phyloP scores from a whole-genome alignment of 495 filamentous ascomycete genomes.

The Neurospora hispaniola region DNA sequence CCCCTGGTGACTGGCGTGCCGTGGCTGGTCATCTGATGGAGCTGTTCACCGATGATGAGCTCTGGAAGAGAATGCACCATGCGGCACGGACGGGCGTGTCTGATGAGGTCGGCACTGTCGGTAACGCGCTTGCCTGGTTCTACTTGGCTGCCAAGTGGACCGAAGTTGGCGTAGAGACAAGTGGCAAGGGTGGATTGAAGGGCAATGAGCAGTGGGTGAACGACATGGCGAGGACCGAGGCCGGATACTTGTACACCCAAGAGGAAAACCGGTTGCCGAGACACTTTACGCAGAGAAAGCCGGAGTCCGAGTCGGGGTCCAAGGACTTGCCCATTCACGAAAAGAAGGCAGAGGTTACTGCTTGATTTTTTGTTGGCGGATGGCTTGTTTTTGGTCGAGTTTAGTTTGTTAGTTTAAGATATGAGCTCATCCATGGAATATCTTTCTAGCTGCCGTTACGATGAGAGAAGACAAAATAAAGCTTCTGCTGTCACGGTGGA shows the following conservation, averaged over 20 bases:
- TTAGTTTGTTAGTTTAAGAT: neutral
- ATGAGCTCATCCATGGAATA: neutral
- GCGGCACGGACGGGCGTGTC: slow-evolving; percentile 56
- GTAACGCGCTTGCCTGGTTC: slow-evolving; percentile 68
- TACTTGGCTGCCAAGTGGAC: slow-evolving; percentile 58
- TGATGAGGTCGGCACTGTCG: slow-evolving; percentile 77
- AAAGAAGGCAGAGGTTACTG: neutral
- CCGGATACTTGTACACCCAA: slow-evolving; percentile 45
- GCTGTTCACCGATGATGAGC: slow-evolving; percentile 54
- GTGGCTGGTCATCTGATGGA: slow-evolving; percentile 62
- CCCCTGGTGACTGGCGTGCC: slow-evolving; percentile 58
- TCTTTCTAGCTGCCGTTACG: neutral
- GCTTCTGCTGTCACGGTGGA: neutral
- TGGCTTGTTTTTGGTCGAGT: neutral
- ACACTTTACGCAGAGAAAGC: slow-evolving; percentile 29
- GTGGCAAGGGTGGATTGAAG: slow-evolving; percentile 27
- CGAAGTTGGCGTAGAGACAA: slow-evolving; percentile 29
- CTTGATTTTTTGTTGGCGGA: neutral
- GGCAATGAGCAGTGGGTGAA: slow-evolving; percentile 58
- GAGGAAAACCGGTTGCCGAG: slow-evolving; percentile 51
- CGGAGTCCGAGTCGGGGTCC: slow-evolving; percentile 8
- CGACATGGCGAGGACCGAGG: slow-evolving; percentile 64
- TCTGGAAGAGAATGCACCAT: slow-evolving; percentile 57
- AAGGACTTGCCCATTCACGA: slow-evolving; percentile 5
- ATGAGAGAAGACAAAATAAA: neutral